phyloP scores from a whole-genome alignment of 75 land plant species.

The Selaginella tamariscina region DNA sequence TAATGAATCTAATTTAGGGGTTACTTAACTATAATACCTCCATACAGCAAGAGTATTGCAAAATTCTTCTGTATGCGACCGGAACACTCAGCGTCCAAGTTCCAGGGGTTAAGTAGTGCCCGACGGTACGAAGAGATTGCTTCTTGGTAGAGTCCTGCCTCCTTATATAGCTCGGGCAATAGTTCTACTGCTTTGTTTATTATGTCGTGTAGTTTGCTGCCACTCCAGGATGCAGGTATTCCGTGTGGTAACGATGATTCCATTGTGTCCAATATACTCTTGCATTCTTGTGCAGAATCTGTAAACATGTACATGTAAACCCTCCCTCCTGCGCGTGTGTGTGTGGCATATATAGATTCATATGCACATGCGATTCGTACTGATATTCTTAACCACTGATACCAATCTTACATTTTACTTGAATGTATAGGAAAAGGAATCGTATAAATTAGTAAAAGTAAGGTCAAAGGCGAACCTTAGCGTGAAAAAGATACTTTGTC shows the following conservation, averaged over 20 bases:
- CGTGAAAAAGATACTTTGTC: too few relatives aligned
- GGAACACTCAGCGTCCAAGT: constrained; percentile 33
- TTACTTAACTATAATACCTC: constrained; percentile 66
- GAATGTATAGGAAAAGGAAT: too few relatives aligned
- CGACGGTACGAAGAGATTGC: constrained; percentile 59
- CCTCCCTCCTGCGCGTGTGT: too few relatives aligned
- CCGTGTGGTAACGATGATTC: constrained; percentile 69
- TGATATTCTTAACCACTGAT: too few relatives aligned
- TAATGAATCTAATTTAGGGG: too few relatives aligned
- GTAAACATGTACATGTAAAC: too few relatives aligned
- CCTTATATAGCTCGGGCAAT: constrained; percentile 64
- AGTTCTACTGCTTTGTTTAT: constrained; percentile 61
- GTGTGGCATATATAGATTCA: too few relatives aligned
- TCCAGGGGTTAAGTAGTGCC: constrained; percentile 65
- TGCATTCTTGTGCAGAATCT: constrained; percentile 88
- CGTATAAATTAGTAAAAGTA: too few relatives aligned
- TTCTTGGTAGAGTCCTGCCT: constrained; percentile 42
- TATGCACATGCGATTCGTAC: too few relatives aligned
- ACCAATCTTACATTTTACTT: too few relatives aligned
- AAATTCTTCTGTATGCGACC: constrained; percentile 67
- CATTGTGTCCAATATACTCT: constrained; percentile 59
- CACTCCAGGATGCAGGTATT: constrained; percentile 36
- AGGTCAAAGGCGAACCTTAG: too few relatives aligned
- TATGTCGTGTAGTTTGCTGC: constrained; percentile 58
- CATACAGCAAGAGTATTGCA: constrained; percentile 68